A percentile compares a stretch with the other conserved stretches of the same genome.
Evolutionary conservation across 495 filamentous ascomycete species (phyloP).

Genomic region (Penicillium salamii): DNA sequence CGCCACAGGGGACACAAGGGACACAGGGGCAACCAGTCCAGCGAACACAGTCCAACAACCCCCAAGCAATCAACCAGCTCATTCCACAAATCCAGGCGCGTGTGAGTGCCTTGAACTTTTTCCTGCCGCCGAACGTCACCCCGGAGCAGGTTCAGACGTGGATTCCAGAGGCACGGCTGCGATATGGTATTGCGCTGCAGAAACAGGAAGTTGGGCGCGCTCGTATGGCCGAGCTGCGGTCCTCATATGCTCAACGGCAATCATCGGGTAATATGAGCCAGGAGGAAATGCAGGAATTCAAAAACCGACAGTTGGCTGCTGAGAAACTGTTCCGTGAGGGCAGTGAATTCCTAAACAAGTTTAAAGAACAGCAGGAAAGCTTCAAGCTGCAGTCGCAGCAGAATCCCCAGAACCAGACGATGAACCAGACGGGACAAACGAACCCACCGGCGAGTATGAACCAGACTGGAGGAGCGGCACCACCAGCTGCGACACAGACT

Average conservation of each 20-base stretch:
- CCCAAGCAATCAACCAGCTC: conserved; percentile 39
- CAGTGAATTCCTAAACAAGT: conserved; percentile 45
- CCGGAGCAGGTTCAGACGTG: conserved; percentile 46
- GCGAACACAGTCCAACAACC: conserved; percentile 39
- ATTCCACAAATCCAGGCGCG: conserved; percentile 45
- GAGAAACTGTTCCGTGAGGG: conserved; percentile 47
- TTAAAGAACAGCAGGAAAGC: conserved; percentile 46
- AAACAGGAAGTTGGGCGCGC: conserved; percentile 49
- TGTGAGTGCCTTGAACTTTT: conserved; percentile 44
- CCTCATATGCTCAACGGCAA: conserved; percentile 38
- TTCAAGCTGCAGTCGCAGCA: conserved; percentile 44
- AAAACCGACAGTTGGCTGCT: conserved; percentile 39
- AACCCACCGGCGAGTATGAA: conserved; percentile 8
- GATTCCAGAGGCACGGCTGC: conserved; percentile 49
- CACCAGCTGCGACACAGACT: conserved; percentile 17
- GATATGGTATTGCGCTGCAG: conserved; percentile 52
- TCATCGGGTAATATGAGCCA: conserved; percentile 34
- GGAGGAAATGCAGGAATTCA: conserved; percentile 45
- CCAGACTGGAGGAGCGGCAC: conserved; percentile 9
- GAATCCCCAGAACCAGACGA: conserved; percentile 23
- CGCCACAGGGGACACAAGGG: not conserved
- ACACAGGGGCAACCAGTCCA: conserved; percentile 27
- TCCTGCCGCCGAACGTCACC: conserved; percentile 46
- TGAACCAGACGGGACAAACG: conserved; percentile 23
- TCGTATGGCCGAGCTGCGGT: conserved; percentile 35